phyloP scores from a whole-genome alignment of 2,329 filamentous ascomycete species.

The Aureobasidium sp. region DNA sequence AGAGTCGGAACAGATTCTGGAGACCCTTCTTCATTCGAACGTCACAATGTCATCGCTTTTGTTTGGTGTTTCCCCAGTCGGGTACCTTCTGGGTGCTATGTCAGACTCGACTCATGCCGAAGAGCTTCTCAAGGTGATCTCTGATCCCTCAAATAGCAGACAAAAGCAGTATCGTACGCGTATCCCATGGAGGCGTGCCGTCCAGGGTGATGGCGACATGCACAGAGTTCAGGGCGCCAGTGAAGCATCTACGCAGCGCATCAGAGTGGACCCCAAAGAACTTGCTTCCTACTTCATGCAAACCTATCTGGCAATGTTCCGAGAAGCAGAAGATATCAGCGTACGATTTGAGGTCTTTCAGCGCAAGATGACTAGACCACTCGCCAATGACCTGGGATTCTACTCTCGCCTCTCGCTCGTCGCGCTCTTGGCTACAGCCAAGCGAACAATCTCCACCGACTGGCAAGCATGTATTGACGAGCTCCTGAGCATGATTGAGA shows the following conservation, averaged over 20 bases:
- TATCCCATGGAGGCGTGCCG: constrained; percentile 19
- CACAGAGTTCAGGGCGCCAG: background rate
- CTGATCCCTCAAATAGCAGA: constrained; percentile 8
- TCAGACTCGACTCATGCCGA: constrained; percentile 3
- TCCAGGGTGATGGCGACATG: background rate
- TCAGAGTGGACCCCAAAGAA: constrained; percentile 33
- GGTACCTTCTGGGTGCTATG: constrained; percentile 30
- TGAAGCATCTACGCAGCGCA: background rate
- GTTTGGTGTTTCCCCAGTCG: constrained; percentile 45
- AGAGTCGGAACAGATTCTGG: constrained; percentile 25
- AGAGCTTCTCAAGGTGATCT: background rate
- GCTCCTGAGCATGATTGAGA: constrained; percentile 19
- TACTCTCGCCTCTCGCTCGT: constrained; percentile 26
- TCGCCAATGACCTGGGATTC: constrained; percentile 13
- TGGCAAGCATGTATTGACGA: constrained; percentile 20
- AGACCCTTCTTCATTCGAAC: constrained; percentile 42
- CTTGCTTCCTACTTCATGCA: constrained; percentile 37
- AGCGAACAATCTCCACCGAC: constrained; percentile 20
- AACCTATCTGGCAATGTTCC: constrained; percentile 43
- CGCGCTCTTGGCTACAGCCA: constrained; percentile 24
- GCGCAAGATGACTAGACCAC: background rate
- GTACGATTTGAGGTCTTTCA: constrained; percentile 12
- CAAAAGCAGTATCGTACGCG: constrained; percentile 19
- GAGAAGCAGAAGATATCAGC: constrained; percentile 30
- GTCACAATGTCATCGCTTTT: constrained; percentile 42